Percentiles rank a stretch among this genome's conserved stretches.
These are phyloP conservation scores for Plasmodium reichenowi DNA, from an alignment of 169 alveolate species.

Conservation along the genomic window DNA sequence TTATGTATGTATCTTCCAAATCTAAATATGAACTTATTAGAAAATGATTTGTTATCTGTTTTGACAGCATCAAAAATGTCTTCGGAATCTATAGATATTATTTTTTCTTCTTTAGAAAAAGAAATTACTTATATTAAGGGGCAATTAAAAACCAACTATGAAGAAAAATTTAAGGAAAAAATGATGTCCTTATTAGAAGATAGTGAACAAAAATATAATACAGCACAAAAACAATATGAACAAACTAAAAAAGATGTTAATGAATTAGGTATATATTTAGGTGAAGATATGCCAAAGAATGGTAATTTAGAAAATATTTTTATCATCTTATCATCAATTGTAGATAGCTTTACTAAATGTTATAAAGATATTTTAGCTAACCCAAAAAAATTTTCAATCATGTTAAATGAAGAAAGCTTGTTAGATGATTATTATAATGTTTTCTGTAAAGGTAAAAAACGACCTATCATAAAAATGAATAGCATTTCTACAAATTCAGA, in stretches of 20 bases:
- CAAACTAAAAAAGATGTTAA: slow-evolving; percentile 60
- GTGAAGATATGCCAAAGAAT: slow-evolving; percentile 62
- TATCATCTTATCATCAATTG: slow-evolving; percentile 71
- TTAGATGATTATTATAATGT: slow-evolving; percentile 71
- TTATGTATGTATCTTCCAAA: slow-evolving; percentile 79
- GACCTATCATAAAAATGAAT: neutral
- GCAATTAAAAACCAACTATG: slow-evolving; percentile 46
- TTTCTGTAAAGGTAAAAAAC: slow-evolving; percentile 47
- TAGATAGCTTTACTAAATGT: slow-evolving; percentile 69
- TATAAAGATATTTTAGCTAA: slow-evolving; percentile 68
- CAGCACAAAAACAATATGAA: slow-evolving; percentile 47
- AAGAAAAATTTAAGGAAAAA: slow-evolving; percentile 69
- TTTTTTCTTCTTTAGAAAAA: slow-evolving; percentile 63
- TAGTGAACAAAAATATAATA: slow-evolving; percentile 50
- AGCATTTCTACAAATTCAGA: slow-evolving; percentile 1
- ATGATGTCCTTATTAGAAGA: slow-evolving; percentile 51
- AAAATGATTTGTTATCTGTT: slow-evolving; percentile 50
- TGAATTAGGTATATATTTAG: slow-evolving; percentile 54
- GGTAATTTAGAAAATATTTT: slow-evolving; percentile 64
- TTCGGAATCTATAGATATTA: slow-evolving; percentile 74
- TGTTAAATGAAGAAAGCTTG: slow-evolving; percentile 66
- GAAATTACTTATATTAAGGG: slow-evolving; percentile 45
- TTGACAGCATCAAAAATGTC: slow-evolving; percentile 75
- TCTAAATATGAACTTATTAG: slow-evolving; percentile 66
- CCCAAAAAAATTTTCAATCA: slow-evolving; percentile 60